Evolutionary conservation across 257 asterid species (phyloP).

Genomic region (Solanum clarkiae): DNA sequence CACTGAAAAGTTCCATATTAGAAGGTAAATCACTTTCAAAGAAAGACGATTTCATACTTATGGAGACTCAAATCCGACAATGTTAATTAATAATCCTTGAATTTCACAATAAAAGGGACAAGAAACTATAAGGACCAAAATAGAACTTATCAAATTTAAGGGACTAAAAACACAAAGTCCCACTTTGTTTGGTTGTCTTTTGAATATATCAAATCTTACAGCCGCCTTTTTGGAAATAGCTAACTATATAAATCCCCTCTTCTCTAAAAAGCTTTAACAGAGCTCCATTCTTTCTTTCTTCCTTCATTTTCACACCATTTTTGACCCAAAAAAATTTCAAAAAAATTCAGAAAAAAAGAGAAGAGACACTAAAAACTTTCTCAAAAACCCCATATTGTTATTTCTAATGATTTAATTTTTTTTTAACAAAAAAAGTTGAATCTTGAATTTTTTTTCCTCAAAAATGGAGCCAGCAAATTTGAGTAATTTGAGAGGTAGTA

Average conservation of each 20-base stretch:
- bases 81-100: fast-evolving
- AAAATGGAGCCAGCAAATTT: not conserved
- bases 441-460: not conserved
- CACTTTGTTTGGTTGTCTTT: not conserved
- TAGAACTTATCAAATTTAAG: not conserved
- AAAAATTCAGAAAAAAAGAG: no score
- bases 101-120: not conserved
- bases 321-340: not conserved
- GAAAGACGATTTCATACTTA: fast-evolving
- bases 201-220: not conserved
- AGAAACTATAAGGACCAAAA: not conserved
- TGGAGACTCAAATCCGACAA: fast-evolving
- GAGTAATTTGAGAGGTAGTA: conserved; percentile 3
- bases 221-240: not conserved
- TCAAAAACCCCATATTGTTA: not conserved
- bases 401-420: not conserved
- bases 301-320: not conserved
- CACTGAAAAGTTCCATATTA: fast-evolving
- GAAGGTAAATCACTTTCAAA: fast-evolving
- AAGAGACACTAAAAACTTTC: not conserved
- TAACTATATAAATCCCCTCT: not conserved
- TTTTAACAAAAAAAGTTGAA: not conserved
- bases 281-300: not conserved
- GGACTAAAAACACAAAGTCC: not conserved
- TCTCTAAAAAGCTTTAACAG: not conserved